Conservation (phyloP, 1,284 basidiomycete genomes). For the Pseudozyma flocculosa region DNA sequence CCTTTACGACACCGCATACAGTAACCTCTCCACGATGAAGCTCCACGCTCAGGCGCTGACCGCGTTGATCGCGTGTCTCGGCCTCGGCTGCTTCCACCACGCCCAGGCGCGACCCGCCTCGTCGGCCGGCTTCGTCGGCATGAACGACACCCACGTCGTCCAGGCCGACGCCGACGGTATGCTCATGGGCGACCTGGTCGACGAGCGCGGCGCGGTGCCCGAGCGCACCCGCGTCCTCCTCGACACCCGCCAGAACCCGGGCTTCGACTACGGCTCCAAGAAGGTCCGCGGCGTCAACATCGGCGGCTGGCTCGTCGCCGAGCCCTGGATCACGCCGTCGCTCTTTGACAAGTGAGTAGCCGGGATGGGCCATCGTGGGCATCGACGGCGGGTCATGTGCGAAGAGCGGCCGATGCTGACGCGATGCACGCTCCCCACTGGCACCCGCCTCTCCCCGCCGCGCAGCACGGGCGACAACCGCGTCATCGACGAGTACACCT, state of each 20-base stretch:
- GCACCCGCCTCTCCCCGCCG: too few relatives aligned
- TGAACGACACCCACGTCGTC: slow-evolving; percentile 22
- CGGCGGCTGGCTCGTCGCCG: slow-evolving; percentile 55
- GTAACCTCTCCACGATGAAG: too few relatives aligned
- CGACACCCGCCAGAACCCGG: slow-evolving; percentile 25
- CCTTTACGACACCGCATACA: too few relatives aligned
- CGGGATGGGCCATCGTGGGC: too few relatives aligned
- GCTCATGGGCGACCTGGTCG: slow-evolving; percentile 23
- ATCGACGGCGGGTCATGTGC: too few relatives aligned
- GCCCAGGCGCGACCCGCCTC: background rate
- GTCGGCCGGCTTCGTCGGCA: slow-evolving; percentile 6
- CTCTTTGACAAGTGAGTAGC: slow-evolving; percentile 61
- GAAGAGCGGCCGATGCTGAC: too few relatives aligned
- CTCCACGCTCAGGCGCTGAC: slow-evolving; percentile 3
- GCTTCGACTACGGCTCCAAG: slow-evolving; percentile 20
- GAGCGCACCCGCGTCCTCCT: slow-evolving; percentile 26
- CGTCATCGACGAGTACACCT: slow-evolving; percentile 80
- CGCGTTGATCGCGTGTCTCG: slow-evolving; percentile 11
- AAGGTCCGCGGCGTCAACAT: slow-evolving; percentile 53
- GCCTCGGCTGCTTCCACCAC: background rate
- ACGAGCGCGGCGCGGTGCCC: slow-evolving; percentile 25
- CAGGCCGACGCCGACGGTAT: slow-evolving; percentile 15
- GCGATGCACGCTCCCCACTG: too few relatives aligned
- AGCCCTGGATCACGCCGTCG: slow-evolving; percentile 53
- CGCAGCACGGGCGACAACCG: slow-evolving; percentile 39